Evolutionary conservation across 768 basidiomycete species (phyloP).

Genomic region (Lactarius akahatsu): DNA sequence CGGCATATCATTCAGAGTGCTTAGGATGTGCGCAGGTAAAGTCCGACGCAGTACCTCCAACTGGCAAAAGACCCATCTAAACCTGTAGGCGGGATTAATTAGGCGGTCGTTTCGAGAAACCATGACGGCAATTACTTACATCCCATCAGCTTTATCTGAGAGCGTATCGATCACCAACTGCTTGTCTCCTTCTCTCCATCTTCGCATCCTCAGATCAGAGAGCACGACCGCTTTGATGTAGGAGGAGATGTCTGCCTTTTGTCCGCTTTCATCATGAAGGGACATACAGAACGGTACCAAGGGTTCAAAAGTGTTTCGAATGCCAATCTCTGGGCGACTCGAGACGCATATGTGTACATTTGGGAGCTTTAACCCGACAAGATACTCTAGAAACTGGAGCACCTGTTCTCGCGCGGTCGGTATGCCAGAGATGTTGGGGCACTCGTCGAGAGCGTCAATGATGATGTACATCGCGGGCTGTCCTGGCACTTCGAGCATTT

Average conservation of each 20-base stretch:
- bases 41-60: background rate
- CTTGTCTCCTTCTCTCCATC: slow-evolving; percentile 4
- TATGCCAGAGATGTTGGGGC: background rate
- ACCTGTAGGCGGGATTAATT: background rate
- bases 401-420: background rate
- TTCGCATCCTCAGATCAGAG: background rate
- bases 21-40: background rate
- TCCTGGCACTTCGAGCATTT: background rate
- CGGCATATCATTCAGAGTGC: background rate
- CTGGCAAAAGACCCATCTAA: slow-evolving; percentile 12
- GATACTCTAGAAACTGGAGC: background rate
- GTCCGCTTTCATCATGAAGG: slow-evolving; percentile 2
- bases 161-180: slow-evolving; percentile 5
- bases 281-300: background rate
- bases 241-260: background rate
- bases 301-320: background rate
- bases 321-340: slow-evolving; percentile 8
- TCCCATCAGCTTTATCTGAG: slow-evolving; percentile 1
- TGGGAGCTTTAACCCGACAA: background rate
- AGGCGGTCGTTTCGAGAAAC: too few species aligned
- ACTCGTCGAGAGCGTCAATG: slow-evolving; percentile 14
- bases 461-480: background rate
- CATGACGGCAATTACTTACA: background rate
- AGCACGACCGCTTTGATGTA: background rate
- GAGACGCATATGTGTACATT: slow-evolving; percentile 13